A percentile compares a stretch with the other conserved stretches of the same genome.
These are phyloP conservation scores for Aspergillus quadricinctus DNA, from an alignment of 2,329 filamentous ascomycete species.

Conservation along the genomic window DNA sequence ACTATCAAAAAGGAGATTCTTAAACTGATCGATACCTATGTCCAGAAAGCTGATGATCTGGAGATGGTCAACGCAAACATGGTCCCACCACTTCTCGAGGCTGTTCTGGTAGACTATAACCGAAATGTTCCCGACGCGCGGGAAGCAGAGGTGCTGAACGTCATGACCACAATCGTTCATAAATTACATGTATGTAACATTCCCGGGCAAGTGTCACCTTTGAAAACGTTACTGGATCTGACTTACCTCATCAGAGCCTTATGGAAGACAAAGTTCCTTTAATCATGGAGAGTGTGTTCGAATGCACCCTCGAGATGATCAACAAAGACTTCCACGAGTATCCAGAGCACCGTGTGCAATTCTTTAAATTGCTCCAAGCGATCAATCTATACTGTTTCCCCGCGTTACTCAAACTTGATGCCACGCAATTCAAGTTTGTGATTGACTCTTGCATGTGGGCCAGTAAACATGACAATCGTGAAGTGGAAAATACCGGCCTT, in stretches of 20 bases:
- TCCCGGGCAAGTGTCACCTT: neutral
- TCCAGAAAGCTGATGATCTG: slow-evolving; percentile 94
- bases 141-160: slow-evolving; percentile 92
- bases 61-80: slow-evolving; percentile 91
- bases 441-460: slow-evolving; percentile 99
- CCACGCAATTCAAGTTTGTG: slow-evolving; percentile 97
- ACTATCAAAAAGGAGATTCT: slow-evolving; percentile 99
- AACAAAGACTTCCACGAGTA: slow-evolving; percentile 99
- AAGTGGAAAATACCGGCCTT: slow-evolving; percentile 91
- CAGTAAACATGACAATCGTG: slow-evolving; percentile 99
- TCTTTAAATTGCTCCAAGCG: slow-evolving; percentile 92
- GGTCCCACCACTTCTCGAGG: slow-evolving; percentile 91
- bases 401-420: slow-evolving; percentile 87
- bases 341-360: slow-evolving; percentile 97
- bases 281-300: slow-evolving; percentile 98
- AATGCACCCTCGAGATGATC: slow-evolving; percentile 98
- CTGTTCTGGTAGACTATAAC: slow-evolving; percentile 92
- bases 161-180: slow-evolving; percentile 95
- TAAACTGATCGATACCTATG: slow-evolving; percentile 96
- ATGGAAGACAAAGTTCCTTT: slow-evolving; percentile 98
- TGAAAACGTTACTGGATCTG: slow-evolving; percentile 29
- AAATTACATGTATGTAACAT: slow-evolving; percentile 78
- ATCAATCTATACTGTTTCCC: slow-evolving; percentile 99
- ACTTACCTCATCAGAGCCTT: slow-evolving; percentile 57
- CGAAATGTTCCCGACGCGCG: slow-evolving; percentile 93